Evolutionary conservation across 2,329 filamentous ascomycete genomes (phyloP), one percentile per base, ranked within the genome.

Genomic region (Pyricularia pennisetigena): DNA sequence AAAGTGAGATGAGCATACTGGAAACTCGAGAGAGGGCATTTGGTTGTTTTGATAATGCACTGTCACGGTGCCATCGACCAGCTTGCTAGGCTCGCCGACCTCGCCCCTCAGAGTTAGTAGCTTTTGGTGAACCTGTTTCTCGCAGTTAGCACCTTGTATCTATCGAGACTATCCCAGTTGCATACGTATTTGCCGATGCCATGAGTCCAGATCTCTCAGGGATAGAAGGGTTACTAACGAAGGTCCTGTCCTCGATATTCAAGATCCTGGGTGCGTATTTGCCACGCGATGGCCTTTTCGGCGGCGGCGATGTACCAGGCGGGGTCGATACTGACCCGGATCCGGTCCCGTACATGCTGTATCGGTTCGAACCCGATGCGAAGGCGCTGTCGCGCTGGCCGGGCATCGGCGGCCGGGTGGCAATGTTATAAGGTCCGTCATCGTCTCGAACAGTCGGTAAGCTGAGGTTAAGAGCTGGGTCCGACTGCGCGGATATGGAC

Each of bases 1-100:
- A 84, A 97, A 98, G 77, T 94, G 89, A 3, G 92, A 96, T 71
- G 93, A 90, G 75, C 84, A 90, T 12, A 97, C 94, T 1, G 94
- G 94, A 94, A 94, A 98, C 72, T 83, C 85, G 14, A 88, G 91
- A 0, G 91, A 82, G 7, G 94, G 94, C 76, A 97, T 97, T 70
- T 82, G 88, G 76, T 97, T 93, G 77, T 97, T 91, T 72, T 93
- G 86, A 74, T 95, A 91, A 74, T 85, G 90, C 70, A 97, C 86
- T 2, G 89, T 93, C 66, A 98, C 75, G 32, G 81, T 90, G 72
- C 95, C 95, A 75, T 97, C 93, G 70, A 96, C 79, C 67, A 61
- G 87, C 82, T 75, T 87, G 86, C 67, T 88, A 83, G 41, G 82
- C 71, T 97, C 92, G 69, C 91, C 93, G 72, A 97, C 90, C 65